Evolutionary conservation across 805 yeast species (phyloP), one percentile per base, ranked within the genome.

Genomic region (Pichia phayaonensis): DNA sequence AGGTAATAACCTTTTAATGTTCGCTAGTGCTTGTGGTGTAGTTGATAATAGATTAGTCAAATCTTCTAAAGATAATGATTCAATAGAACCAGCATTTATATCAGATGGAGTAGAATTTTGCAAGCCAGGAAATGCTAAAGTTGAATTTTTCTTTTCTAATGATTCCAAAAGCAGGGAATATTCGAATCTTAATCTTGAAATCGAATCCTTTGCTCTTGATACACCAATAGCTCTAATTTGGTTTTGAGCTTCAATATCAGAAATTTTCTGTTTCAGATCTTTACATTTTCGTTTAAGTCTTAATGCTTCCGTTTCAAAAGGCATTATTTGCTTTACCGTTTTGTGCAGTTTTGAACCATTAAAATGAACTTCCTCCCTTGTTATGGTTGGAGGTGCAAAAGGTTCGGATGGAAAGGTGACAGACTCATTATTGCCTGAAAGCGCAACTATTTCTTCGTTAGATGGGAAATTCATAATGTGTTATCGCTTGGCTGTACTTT

Each of bases 141-240:
- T 57, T 4, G 54, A 44, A 15, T 80, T 74, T 49, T 80, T 72
- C 10, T 73, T 73, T 58, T 90, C 97, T 41, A 94, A 74, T 53
- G 86, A 75, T 63, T 92, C 97, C 42, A 90, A 69, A 29, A 94
- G 69, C 13, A 92, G 71, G 1, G 90, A 78, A 61, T 94, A 85
- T 62, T 94, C 98, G 43, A 90, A 74, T 51, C 96, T 78, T 44
- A 88, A 72, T 55, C 97, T 72, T 58, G 88, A 80, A 36, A 90
- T 81, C 10, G 90, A 79, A 26, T 80, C 75, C 55, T 86, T 80
- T 13, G 95, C 83, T 58, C 96, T 79, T 16, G 84, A 77, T 34
- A 94, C 80, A 1, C 94, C 86, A 29, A 89, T 68, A 0, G 90
- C 77, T 48, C 89, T 79, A 8, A 81, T 70, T 62, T 87, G 94